Conservation (phyloP, 495 filamentous ascomycete genomes). For the Corynascus novoguineensis region DNA sequence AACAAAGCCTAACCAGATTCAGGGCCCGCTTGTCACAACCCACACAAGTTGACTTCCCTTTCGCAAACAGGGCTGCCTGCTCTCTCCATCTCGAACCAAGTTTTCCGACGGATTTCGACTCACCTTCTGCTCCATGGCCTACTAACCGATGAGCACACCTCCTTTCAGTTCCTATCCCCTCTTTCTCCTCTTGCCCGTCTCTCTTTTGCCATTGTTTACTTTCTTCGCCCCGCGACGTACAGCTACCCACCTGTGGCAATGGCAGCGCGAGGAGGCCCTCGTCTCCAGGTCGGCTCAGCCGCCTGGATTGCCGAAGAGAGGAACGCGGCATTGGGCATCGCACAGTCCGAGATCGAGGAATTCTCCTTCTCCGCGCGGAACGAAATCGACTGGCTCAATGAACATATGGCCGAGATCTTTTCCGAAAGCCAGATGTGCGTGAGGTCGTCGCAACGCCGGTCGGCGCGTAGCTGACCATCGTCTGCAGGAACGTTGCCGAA, state of each 20-base stretch:
- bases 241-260: constrained; percentile 30
- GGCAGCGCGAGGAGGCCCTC: constrained; percentile 47
- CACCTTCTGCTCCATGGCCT: neutral
- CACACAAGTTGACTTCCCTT: constrained; percentile 24
- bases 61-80: constrained; percentile 12
- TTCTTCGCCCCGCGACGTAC: neutral
- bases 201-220: constrained; percentile 4
- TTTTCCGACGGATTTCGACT: constrained; percentile 7
- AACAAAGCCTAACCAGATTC: constrained; percentile 26
- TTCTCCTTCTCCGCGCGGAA: constrained; percentile 83
- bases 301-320: constrained; percentile 52
- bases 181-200: neutral
- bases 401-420: constrained; percentile 94
- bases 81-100: constrained; percentile 16
- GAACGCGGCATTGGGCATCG: constrained; percentile 43
- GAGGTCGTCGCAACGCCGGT: neutral
- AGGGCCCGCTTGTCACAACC: constrained; percentile 21
- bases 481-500: constrained; percentile 71
- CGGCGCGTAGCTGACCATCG: neutral
- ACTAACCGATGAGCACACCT: neutral
- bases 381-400: constrained; percentile 93
- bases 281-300: constrained; percentile 51
- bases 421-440: constrained; percentile 75
- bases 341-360: constrained; percentile 70
- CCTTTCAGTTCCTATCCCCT: neutral